Evolutionary conservation across 1,139 yeast genomes (phyloP), one percentile per base, ranked within the genome.

Genomic region (Saccharomyces hybrid): DNA sequence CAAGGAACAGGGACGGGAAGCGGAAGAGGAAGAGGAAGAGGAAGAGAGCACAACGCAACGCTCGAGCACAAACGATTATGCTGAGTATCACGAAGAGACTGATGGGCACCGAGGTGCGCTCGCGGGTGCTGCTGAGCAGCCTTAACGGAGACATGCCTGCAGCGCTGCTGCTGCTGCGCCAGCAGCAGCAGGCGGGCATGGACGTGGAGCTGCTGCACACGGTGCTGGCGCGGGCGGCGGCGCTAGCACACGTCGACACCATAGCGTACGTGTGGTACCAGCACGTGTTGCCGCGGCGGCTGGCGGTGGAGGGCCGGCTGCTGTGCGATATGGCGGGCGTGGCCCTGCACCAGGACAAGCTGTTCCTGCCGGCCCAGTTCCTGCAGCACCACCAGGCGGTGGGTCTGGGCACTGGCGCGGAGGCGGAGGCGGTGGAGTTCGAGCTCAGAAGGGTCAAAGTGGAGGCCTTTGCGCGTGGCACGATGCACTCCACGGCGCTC

Each of bases 241-340:
- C 16, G 63, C 58, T 14, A 56, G 69, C 65, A 2, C 69, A 67
- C 54, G 57, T 59, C 27, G 60, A 56, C 9, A 61, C 68, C 8
- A 60, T 64, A 4, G 57, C 60, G 13, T 61, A 57, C 50, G 56
- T 68, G n/a, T 68, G 70, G 70, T 59, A 66, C 53, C 59, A 59
- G 47, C 67, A 58, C 50, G 70, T 65, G 46, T 52, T 58, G 56
- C 54, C 62, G n/a, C 48, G 60, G 3, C 46, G 60, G 5, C 38
- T 67, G 46, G 47, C 60, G 6, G 59, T 67, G 3, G 53, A 56
- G 16, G 69, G 70, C 1, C 46, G 53, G 9, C 20, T 63, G 11
- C 52, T 67, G 9, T 63, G 66, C 50, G 64, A 58, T 4, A 61
- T 67, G 31, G 64, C 66, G 3, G 59, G 60, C 28, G 46, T 67